phyloP scores from a whole-genome alignment of 352 stramenopile species.

The Globisporangium ultimum region DNA sequence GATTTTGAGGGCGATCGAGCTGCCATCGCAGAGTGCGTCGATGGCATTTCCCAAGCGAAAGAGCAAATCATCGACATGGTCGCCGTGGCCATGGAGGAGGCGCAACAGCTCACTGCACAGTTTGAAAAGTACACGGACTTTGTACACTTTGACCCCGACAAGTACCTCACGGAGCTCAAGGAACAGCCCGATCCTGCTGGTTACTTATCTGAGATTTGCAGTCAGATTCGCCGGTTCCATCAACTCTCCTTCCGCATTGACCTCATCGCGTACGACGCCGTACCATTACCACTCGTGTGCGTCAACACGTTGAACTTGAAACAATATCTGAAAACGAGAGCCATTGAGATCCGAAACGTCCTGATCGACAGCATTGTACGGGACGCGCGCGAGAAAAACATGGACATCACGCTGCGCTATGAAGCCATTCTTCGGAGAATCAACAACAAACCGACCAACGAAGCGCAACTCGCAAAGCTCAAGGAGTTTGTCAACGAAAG shows the following conservation, averaged over 20 bases:
- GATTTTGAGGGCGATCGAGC: constrained; percentile 36
- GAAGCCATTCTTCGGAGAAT: constrained; percentile 87
- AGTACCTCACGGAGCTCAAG: constrained; percentile 69
- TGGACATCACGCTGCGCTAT: constrained; percentile 88
- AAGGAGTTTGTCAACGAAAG: constrained; percentile 87
- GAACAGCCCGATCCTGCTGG: constrained; percentile 10
- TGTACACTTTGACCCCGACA: constrained; percentile 70
- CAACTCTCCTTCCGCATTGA: constrained; percentile 57
- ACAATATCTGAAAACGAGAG: constrained; percentile 58
- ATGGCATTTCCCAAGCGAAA: constrained; percentile 48
- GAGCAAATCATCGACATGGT: constrained; percentile 53
- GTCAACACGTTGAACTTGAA: constrained; percentile 71
- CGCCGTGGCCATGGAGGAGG: constrained; percentile 52
- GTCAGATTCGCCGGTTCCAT: constrained; percentile 78
- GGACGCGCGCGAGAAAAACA: constrained; percentile 77
- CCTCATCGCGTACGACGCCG: constrained; percentile 63
- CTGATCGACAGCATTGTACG: constrained; percentile 81
- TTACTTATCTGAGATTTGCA: constrained; percentile 51
- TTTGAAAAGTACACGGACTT: constrained; percentile 85
- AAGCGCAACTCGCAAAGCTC: constrained; percentile 87
- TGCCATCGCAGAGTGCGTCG: constrained; percentile 47
- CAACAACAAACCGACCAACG: constrained; percentile 90
- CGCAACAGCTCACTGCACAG: constrained; percentile 60
- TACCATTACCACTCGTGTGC: constrained; percentile 78
- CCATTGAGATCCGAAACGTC: constrained; percentile 66